Conservation (phyloP, 305 asterid genomes). For the Solanum aculeatissimum region DNA sequence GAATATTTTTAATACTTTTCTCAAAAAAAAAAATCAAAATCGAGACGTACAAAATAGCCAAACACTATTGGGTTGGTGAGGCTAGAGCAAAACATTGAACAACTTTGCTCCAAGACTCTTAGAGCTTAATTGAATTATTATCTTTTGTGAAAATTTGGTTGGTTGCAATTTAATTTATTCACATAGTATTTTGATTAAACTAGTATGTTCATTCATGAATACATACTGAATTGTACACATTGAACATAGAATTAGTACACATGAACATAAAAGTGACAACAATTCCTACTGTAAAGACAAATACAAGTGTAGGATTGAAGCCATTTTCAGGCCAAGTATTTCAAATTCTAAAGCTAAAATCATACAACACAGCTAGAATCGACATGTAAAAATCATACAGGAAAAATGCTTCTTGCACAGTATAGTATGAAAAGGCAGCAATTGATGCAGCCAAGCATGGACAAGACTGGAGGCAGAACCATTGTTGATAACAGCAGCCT, state of each 20-base stretch:
- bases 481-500: slow-evolving; percentile 10
- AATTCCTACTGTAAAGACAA: neutral
- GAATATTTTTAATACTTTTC: too few relatives aligned
- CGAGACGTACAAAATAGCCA: too few relatives aligned
- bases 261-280: too few relatives aligned
- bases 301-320: neutral
- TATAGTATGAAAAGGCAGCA: slow-evolving; percentile 53
- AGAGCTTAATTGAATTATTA: neutral
- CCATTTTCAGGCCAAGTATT: slow-evolving; percentile 1
- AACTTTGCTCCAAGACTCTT: neutral
- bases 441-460: slow-evolving; percentile 42
- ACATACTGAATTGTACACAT: too few relatives aligned
- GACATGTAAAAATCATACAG: neutral
- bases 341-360: neutral
- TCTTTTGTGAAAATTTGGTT: too few relatives aligned
- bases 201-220: too few relatives aligned
- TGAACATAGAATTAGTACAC: too few relatives aligned
- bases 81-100: neutral
- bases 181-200: too few relatives aligned
- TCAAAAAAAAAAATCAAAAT: too few relatives aligned
- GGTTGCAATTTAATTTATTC: too few relatives aligned
- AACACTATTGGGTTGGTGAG: too few relatives aligned
- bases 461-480: slow-evolving; percentile 5
- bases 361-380: neutral
- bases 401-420: neutral